phyloP scores from a whole-genome alignment of 345 rosid species.

The Bruguiera parviflora region DNA sequence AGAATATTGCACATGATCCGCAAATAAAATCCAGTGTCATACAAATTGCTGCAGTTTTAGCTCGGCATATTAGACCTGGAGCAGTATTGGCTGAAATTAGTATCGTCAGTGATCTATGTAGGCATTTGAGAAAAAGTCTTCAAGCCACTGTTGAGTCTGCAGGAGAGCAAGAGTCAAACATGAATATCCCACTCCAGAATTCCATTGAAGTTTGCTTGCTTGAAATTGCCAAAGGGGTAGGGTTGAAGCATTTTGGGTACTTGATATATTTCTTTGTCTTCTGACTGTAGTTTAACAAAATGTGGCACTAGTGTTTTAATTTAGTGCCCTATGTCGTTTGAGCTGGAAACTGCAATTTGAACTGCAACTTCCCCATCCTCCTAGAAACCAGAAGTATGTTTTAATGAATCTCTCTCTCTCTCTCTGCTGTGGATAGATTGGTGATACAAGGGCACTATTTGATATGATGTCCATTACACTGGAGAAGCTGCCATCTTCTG shows the following conservation, averaged over 20 bases:
- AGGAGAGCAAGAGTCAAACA: conserved; percentile 62
- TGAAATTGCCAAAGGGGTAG: conserved; percentile 87
- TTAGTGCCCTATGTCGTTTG: not conserved
- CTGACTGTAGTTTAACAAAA: conserved; percentile 12
- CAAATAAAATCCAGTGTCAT: conserved; percentile 61
- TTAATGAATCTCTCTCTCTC: not conserved
- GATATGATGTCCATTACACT: conserved; percentile 81
- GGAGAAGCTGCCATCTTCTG: conserved; percentile 78
- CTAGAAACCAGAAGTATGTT: not conserved
- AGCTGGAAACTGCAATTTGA: not conserved
- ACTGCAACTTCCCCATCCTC: not conserved
- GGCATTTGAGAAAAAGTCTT: conserved; percentile 90
- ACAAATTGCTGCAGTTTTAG: conserved; percentile 74
- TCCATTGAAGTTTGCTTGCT: conserved; percentile 90
- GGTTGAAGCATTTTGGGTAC: conserved; percentile 5
- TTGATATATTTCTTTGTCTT: conserved; percentile 8
- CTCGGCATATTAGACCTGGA: conserved; percentile 68
- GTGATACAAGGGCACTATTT: conserved; percentile 56
- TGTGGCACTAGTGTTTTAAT: not conserved
- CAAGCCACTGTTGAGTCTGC: conserved; percentile 64
- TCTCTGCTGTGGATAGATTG: conserved; percentile 34
- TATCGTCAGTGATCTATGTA: conserved; percentile 83
- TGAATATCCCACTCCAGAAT: conserved; percentile 67
- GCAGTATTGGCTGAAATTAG: conserved; percentile 61
- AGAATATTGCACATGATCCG: conserved; percentile 75